These are phyloP conservation scores for Trametes hirsuta DNA, from an alignment of 1,284 basidiomycete genomes.

Conservation along the genomic window DNA sequence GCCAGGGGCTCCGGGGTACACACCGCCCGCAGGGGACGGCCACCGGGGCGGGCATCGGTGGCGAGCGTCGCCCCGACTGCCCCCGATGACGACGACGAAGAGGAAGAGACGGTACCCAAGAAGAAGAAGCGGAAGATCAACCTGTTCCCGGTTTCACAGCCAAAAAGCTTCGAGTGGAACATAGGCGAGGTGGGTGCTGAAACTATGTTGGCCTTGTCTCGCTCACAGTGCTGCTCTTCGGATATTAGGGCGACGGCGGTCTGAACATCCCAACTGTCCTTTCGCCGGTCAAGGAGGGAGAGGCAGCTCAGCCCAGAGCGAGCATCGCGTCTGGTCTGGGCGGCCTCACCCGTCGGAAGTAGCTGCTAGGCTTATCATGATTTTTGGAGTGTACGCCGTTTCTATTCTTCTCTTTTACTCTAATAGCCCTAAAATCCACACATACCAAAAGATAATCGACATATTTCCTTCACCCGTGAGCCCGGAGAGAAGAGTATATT, in stretches of 20 bases:
- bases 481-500: too few relatives aligned
- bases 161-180: slow-evolving; percentile 46
- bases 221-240: neutral
- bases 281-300: slow-evolving; percentile 63
- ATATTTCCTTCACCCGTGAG: too few relatives aligned
- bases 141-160: slow-evolving; percentile 48
- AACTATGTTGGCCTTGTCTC: neutral
- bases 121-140: slow-evolving; percentile 70
- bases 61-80: neutral
- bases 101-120: slow-evolving; percentile 38
- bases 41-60: slow-evolving; percentile 1
- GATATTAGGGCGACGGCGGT: slow-evolving; percentile 36
- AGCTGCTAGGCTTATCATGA: neutral
- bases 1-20: neutral
- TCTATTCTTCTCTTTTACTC: too few relatives aligned
- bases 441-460: too few relatives aligned
- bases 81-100: neutral
- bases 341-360: slow-evolving; percentile 22
- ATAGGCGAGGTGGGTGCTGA: slow-evolving; percentile 38
- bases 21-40: neutral
- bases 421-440: too few relatives aligned
- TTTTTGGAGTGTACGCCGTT: neutral
- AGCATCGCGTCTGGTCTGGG: slow-evolving; percentile 29
- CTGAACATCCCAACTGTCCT: slow-evolving; percentile 64
- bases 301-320: slow-evolving; percentile 51